Evolutionary conservation across 1,284 basidiomycete genomes (phyloP), one percentile per base, ranked within the genome.

Genomic region (Marasmius tenuissimus): DNA sequence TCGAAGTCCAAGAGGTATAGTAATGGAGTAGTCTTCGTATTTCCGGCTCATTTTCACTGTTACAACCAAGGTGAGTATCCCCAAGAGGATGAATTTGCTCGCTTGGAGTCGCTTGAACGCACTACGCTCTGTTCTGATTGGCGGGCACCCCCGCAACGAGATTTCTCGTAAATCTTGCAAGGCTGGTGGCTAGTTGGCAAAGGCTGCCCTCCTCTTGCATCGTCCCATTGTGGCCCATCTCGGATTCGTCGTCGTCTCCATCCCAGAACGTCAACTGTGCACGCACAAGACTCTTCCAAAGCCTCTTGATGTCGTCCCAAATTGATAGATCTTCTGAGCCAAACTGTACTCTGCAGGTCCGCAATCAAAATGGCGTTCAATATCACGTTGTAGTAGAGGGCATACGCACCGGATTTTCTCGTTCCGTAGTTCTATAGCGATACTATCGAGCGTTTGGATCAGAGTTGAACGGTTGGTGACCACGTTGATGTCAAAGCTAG

Each of bases 91-190:
- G 27, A 22, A 52, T 10, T 8, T 11, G 20, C 27, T 22, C 11
- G 48, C n/a, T 11, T 20, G 20, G 12, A 14, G 11, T 11, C 27
- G 52, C n/a, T 54, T 54, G 33, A 18, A 54, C 52, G 16, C 38
- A 93, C 91, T 84, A 89, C 55, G 86, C 86, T 63, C 75, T 78
- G 57, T 73, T 69, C 70, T 93, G 91, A 73, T 92, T 93, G 20
- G 71, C 67, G 12, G 85, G 79, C 27, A 86, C 83, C 12, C 83
- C 86, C 12, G 89, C 90, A 35, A 89, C 86, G 12, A 93, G 75
- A 71, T 93, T 93, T 63, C 92, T 83, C 5, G 89, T 92, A 68
- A 93, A 89, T 65, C 82, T 87, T 4, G 86, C 86, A n/a, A 91
- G 67, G 66, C 78, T 81, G 16, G 78, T 72, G 56, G 79, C 78